Evolutionary conservation across 805 yeast genomes (phyloP), one percentile per base, ranked within the genome.

Genomic region (Metschnikowia rubicola): DNA sequence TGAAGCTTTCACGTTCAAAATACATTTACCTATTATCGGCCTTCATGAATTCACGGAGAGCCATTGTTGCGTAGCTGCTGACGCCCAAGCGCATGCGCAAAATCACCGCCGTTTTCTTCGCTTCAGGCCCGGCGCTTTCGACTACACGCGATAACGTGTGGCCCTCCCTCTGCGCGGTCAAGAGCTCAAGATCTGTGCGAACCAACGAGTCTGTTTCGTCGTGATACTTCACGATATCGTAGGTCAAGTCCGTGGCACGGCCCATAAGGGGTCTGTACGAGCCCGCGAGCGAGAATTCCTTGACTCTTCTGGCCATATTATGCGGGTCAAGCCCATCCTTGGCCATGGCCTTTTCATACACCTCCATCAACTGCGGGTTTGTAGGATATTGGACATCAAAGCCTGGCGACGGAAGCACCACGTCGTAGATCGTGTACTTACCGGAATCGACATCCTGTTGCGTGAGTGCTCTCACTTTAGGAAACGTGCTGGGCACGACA

Each of bases 51-150:
- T 94, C 98, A 62, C 99, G 79, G 42, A 94, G 68, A 1, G 96
- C 96, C 99, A 94, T 95, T 0, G 99, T 94, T 1, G 99, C 99
- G 65, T 94, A 94, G 7, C 95, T 84, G 32, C 97, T 86, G 3
- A 87, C 83, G 4, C 90, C 92, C 48, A 94, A 73, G 59, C 82
- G 85, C 75, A 94, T 74, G 55, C 78, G 83, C 48, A 95, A 64
- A 5, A 94, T 75, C 11, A 91, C 80, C 0, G 96, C 97, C 0
- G 74, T 70, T 48, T 78, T 80, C 13, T 51, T 54, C 9, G 54
- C 56, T 7, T 81, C 52, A 1, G 45, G 43, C 9, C 55, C 70
- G 49, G 68, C 48, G 4, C 43, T 32, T 4, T 41, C 46, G 34
- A 53, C 48, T 13, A 54, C 43, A 11, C 52, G 44, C 28, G 64